Evolutionary conservation across 805 yeast genomes (phyloP).

Genomic region (Suhomyces prunicola): DNA sequence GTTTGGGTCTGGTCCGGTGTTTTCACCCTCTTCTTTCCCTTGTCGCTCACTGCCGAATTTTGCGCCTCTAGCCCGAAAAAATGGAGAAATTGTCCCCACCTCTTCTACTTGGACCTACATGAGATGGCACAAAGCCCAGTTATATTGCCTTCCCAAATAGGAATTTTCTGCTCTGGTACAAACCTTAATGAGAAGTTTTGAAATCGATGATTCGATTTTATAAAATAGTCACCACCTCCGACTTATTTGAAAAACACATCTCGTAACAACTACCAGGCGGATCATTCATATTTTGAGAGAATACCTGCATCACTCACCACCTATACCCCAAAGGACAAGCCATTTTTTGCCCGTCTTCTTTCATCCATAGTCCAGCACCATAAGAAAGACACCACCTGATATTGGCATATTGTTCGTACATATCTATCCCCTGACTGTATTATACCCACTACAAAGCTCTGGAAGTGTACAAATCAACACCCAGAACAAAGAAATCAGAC

Average conservation of each 20-base stretch:
- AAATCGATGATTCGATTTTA: not conserved
- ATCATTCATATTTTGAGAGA: not conserved
- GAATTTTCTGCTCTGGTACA: not conserved
- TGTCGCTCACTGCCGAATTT: not conserved
- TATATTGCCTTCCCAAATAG: not conserved
- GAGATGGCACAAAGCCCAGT: not conserved
- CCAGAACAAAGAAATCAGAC: not conserved
- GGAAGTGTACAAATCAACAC: not conserved
- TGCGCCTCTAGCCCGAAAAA: not conserved
- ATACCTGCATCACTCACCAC: not conserved
- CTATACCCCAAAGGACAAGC: not conserved
- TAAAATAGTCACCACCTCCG: not conserved
- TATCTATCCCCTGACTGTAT: not conserved
- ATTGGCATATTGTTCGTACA: not conserved
- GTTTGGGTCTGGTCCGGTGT: not conserved
- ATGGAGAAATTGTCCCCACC: not conserved
- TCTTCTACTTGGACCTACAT: not conserved
- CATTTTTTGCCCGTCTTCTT: not conserved
- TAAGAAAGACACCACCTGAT: not conserved
- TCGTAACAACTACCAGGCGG: not conserved
- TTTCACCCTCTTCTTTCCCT: not conserved
- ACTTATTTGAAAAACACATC: not conserved
- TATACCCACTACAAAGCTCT: not conserved
- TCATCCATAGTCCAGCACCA: not conserved
- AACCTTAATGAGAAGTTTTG: not conserved